phyloP scores from a whole-genome alignment of 2,329 filamentous ascomycete genomes.

The Aspergillus clavatus region DNA sequence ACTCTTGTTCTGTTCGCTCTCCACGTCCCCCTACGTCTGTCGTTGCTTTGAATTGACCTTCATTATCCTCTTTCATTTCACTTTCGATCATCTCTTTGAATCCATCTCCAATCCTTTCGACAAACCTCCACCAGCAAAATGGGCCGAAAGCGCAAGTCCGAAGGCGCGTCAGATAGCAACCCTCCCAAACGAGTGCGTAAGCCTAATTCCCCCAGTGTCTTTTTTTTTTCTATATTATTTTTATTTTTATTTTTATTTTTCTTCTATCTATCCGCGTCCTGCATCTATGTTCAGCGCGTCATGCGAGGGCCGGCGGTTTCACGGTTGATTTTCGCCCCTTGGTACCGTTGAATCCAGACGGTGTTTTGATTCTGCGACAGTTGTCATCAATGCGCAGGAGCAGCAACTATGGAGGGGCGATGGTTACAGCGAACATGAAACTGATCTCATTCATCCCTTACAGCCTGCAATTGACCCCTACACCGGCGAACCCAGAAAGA shows the following conservation, averaged over 20 bases:
- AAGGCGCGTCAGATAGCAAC: constrained; percentile 3
- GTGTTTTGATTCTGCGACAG: too few species aligned
- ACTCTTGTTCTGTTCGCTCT: too few species aligned
- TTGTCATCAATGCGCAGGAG: too few species aligned
- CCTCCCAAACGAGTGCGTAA: background rate
- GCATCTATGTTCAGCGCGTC: constrained; percentile 8
- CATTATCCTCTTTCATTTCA: background rate
- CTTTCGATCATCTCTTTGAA: background rate
- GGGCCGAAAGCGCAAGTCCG: constrained; percentile 12
- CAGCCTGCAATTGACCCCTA: constrained; percentile 15
- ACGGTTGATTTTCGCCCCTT: constrained; percentile 1
- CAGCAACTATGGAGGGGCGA: too few species aligned
- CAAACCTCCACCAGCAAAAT: constrained; percentile 3
- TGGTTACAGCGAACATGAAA: background rate
- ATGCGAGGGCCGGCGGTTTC: constrained; percentile 10
- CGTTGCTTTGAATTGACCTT: background rate
- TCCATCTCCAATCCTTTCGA: background rate
- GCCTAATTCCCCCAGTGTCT: background rate
- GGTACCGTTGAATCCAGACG: too few species aligned
- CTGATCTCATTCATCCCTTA: constrained; percentile 5
- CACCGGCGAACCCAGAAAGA: constrained; percentile 28
- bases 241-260: background rate
- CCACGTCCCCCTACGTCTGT: too few species aligned
- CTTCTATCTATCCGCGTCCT: background rate
- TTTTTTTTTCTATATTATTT: background rate